Percentiles rank a stretch among this genome's conserved stretches.
Evolutionary conservation across 768 basidiomycete species (phyloP).

Genomic region (Boletellus emodensis): DNA sequence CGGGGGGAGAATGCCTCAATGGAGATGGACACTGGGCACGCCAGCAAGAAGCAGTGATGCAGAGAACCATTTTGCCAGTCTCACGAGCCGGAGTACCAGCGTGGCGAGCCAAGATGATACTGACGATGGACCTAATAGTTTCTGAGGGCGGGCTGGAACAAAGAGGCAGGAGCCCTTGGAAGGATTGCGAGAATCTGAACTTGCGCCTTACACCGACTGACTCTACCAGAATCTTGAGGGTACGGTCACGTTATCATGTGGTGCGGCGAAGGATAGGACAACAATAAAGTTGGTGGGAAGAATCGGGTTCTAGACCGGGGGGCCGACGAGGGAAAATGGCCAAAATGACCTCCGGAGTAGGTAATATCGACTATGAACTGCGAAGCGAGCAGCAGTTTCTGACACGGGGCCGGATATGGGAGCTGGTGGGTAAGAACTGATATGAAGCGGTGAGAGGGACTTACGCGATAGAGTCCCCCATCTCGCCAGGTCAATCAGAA

Average conservation of each 20-base stretch:
- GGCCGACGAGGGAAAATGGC: constrained; percentile 30
- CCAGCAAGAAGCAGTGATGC: constrained; percentile 58
- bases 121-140: constrained; percentile 48
- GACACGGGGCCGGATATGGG: constrained; percentile 85
- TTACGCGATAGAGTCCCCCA: constrained; percentile 45
- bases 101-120: constrained; percentile 75
- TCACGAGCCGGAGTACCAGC: constrained; percentile 85
- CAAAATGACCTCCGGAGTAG: constrained; percentile 25
- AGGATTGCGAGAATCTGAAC: constrained; percentile 65
- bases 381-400: constrained; percentile 81
- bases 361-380: constrained; percentile 69
- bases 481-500: constrained; percentile 41
- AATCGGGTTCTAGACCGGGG: constrained; percentile 45
- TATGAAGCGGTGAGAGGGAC: constrained; percentile 17
- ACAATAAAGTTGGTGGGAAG: constrained; percentile 75
- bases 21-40: no score
- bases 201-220: constrained; percentile 93
- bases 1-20: no score
- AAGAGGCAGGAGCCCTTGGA: constrained; percentile 12
- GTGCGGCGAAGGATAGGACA: constrained; percentile 24
- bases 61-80: constrained; percentile 74
- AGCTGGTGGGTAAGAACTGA: constrained; percentile 32
- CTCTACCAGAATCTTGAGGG: constrained; percentile 80
- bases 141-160: constrained; percentile 10
- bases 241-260: not conserved